Base-by-base conservation (phyloP, 1,139 yeast species). In the Lodderomyces elongisporus region DNA sequence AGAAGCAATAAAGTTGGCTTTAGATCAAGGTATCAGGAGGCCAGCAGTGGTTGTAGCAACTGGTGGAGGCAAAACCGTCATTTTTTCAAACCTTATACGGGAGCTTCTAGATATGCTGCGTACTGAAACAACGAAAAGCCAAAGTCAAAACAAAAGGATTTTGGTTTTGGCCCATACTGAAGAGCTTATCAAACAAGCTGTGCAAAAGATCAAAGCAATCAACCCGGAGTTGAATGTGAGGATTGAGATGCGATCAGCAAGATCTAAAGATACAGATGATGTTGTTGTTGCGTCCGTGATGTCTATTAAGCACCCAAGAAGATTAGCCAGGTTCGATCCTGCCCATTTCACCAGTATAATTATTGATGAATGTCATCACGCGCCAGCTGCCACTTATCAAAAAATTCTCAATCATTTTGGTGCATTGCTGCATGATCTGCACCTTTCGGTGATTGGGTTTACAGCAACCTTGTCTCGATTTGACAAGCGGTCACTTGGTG, bases 11-110 rank as follows among this genome's bases (percentile, higher is more conserved):
- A 47, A 77, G 1, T 46, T 55, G 0, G 74, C 87, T 0, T 55
- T 85, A 3, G 46, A 55, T 0, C 24, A 49, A 6, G 79, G 81
- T 0, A 52, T 63, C 4, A 58, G 66, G 15, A 62, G 94, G 31
- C 74, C 88, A 1, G 96, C 93, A 0, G 88, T 87, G 2, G 84
- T 88, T 12, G 56, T 91, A 32, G 96, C 96, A 4, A 91, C 97
- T 0, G 98, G 98, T 0, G 93, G 95, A 13, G 98, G 97, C 2
- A 89, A 89, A 48, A 89, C 97, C 0, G 87, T 88, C 13, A 79
- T 89, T 1, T 85, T 89, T 51, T 65, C 91, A 2, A 76, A 77
- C 45, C 50, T 88, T 30, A 70, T 87, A 4, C 67, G 74, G 0
- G 55, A 61, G 28, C 58, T 85, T 26, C 46, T 54, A 7, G 66